phyloP scores from a whole-genome alignment of 192 early-diverging fungal species.

The Rhizoclosmatium sp. region DNA sequence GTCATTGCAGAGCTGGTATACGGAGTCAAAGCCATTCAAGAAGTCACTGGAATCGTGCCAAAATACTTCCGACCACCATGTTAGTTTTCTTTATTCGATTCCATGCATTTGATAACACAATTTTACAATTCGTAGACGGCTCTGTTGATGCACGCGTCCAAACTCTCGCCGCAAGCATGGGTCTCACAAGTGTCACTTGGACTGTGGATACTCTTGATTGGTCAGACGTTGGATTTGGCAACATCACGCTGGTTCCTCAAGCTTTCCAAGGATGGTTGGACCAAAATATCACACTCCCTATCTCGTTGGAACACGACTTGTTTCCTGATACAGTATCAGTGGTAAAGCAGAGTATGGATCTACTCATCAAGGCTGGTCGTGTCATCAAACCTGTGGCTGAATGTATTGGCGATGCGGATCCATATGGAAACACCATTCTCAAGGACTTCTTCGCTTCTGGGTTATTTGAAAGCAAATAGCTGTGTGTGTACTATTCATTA shows the following conservation, averaged over 20 bases:
- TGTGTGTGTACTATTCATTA: not conserved
- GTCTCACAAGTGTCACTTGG: slow-evolving; percentile 46
- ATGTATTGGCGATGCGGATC: slow-evolving; percentile 8
- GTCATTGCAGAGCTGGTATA: slow-evolving; percentile 69
- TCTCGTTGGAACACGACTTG: slow-evolving; percentile 14
- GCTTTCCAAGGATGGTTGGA: slow-evolving; percentile 11
- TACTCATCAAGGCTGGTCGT: slow-evolving; percentile 6
- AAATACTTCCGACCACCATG: slow-evolving; percentile 68
- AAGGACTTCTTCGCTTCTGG: slow-evolving; percentile 3
- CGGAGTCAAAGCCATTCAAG: slow-evolving; percentile 46
- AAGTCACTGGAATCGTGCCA: slow-evolving; percentile 27
- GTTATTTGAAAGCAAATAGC: not conserved
- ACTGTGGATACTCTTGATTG: slow-evolving; percentile 39
- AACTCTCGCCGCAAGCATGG: slow-evolving; percentile 62
- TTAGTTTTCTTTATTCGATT: slow-evolving; percentile 32
- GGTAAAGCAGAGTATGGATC: not conserved
- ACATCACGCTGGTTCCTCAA: not conserved
- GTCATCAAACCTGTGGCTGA: not conserved
- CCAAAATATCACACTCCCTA: not conserved
- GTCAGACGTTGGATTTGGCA: not conserved
- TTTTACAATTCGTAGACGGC: slow-evolving; percentile 43
- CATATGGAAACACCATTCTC: slow-evolving; percentile 17
- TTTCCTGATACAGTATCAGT: slow-evolving; percentile 2
- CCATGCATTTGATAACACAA: not conserved
- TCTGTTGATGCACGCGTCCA: slow-evolving; percentile 75